phyloP scores from a whole-genome alignment of 805 yeast species.

The Pichia kluyveri region DNA sequence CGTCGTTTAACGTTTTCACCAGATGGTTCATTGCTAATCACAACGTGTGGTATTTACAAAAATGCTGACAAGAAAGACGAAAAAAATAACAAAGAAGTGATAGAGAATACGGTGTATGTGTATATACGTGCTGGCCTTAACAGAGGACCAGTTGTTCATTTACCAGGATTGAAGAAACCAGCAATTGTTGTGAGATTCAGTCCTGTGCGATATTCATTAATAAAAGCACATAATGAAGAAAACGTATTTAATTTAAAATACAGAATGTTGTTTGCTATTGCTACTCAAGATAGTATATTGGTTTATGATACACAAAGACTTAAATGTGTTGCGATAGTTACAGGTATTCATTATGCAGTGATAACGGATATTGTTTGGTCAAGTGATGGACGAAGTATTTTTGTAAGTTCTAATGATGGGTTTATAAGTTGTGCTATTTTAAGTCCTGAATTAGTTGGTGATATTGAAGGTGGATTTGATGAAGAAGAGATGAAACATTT shows the following conservation, averaged over 20 bases:
- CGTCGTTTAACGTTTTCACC: slow-evolving; percentile 81
- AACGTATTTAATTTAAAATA: slow-evolving; percentile 54
- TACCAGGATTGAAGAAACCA: slow-evolving; percentile 76
- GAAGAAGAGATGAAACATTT: background rate
- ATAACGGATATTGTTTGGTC: slow-evolving; percentile 88
- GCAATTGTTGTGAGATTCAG: slow-evolving; percentile 77
- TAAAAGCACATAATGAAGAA: background rate
- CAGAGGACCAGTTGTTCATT: slow-evolving; percentile 63
- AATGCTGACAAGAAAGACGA: background rate
- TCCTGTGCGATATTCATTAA: slow-evolving; percentile 48
- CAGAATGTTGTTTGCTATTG: slow-evolving; percentile 83
- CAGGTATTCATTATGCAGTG: slow-evolving; percentile 80
- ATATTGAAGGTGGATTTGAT: slow-evolving; percentile 22
- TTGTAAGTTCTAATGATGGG: slow-evolving; percentile 86
- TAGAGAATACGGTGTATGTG: slow-evolving; percentile 64
- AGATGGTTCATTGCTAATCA: slow-evolving; percentile 72
- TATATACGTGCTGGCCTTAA: slow-evolving; percentile 64
- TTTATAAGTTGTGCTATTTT: slow-evolving; percentile 68
- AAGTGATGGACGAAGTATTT: slow-evolving; percentile 56
- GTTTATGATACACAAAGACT: slow-evolving; percentile 71
- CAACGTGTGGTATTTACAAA: slow-evolving; percentile 67
- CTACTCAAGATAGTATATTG: slow-evolving; percentile 78
- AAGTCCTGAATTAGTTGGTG: slow-evolving; percentile 49
- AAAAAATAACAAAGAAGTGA: slow-evolving; percentile 9
- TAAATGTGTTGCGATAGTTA: slow-evolving; percentile 62